phyloP scores from a whole-genome alignment of 441 rosid genomes.

The Syzygium malaccense region DNA sequence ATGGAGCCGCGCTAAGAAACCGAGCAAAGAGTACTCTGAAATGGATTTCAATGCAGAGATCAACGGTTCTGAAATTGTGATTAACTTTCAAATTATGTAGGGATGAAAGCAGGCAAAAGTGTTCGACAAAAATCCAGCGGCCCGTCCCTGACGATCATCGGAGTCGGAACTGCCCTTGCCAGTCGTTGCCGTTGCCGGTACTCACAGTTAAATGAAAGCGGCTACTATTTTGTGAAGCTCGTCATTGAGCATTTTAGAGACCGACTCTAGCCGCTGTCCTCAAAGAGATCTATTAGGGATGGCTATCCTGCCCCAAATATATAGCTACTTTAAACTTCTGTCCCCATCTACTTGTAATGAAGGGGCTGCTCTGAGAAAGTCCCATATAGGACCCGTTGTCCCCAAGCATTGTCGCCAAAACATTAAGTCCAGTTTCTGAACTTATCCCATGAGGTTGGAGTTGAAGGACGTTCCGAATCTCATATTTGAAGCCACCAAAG shows the following conservation, averaged over 20 bases:
- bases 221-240: background rate
- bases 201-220: background rate
- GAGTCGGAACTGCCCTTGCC: background rate
- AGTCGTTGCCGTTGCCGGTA: background rate
- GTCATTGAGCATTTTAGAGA: background rate
- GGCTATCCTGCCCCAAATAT: background rate
- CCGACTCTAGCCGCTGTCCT: background rate
- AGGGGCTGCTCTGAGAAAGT: background rate
- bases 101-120: too few relatives aligned
- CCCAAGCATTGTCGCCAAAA: too few relatives aligned
- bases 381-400: too few relatives aligned
- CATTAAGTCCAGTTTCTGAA: too few relatives aligned
- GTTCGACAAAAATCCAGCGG: too few relatives aligned
- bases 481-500: background rate
- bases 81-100: too few relatives aligned
- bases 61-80: too few relatives aligned
- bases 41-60: too few relatives aligned
- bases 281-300: background rate
- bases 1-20: background rate
- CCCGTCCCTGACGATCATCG: too few relatives aligned
- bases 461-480: background rate
- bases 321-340: background rate
- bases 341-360: background rate
- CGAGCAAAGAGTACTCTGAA: background rate
- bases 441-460: too few relatives aligned